phyloP scores from a whole-genome alignment of 2,329 filamentous ascomycete species.

The Colletotrichum neosansevieriae region DNA sequence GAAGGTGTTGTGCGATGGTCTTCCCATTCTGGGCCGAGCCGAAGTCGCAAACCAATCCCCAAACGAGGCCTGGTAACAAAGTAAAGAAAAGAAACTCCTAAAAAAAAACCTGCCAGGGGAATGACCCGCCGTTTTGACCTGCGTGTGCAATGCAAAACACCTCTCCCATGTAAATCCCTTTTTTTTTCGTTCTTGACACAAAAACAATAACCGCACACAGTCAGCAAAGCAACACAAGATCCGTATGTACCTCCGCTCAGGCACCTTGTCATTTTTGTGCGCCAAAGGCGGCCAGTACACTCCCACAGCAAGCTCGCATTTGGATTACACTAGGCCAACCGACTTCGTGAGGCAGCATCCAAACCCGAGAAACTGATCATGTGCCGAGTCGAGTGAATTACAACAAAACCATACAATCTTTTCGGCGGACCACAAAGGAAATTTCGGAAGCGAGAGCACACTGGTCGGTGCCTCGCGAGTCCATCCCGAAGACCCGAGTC shows the following conservation, averaged over 20 bases:
- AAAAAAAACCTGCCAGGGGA: conserved; percentile 32
- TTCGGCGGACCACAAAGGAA: conserved; percentile 6
- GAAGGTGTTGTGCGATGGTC: no score
- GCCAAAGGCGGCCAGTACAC: neutral
- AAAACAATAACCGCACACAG: conserved; percentile 43
- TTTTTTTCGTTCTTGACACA: conserved; percentile 45
- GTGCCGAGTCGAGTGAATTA: neutral
- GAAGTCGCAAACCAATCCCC: conserved; percentile 7
- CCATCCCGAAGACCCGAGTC: neutral
- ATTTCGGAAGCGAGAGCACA: conserved; percentile 1
- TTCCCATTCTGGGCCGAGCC: conserved; percentile 6
- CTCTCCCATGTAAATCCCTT: conserved; percentile 47
- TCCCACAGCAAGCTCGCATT: neutral
- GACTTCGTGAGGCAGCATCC: neutral
- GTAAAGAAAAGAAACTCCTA: conserved; percentile 43
- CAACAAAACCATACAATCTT: conserved; percentile 1
- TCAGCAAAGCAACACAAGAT: conserved; percentile 47
- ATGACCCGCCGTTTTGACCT: conserved; percentile 49
- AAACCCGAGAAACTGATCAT: neutral
- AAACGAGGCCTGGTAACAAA: conserved; percentile 13
- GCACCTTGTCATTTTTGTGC: conserved; percentile 18
- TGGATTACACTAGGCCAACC: neutral
- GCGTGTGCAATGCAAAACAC: conserved; percentile 54
- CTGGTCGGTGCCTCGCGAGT: conserved; percentile 7
- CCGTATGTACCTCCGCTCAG: conserved; percentile 18